phyloP scores from a whole-genome alignment of 2,329 filamentous ascomycete genomes.

The Xylariaceae sp. region DNA sequence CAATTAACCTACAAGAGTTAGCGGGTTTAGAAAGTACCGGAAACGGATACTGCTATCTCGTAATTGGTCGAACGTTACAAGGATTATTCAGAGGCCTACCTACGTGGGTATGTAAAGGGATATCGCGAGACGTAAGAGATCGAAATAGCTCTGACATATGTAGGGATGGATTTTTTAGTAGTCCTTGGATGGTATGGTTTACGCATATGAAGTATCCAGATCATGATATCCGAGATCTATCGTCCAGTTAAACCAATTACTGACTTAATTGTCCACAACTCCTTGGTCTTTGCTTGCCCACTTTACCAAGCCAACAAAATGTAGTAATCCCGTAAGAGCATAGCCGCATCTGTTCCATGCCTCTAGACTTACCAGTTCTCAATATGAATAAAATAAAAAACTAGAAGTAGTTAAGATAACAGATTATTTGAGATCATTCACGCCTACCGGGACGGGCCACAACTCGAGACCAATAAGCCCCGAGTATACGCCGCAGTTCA shows the following conservation, averaged over 20 bases:
- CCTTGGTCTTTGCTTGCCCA: too few relatives aligned
- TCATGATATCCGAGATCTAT: too few relatives aligned
- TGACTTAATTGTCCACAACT: too few relatives aligned
- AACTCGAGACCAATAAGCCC: not conserved
- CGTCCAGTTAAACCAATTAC: too few relatives aligned
- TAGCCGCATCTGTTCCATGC: too few relatives aligned
- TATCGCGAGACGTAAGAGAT: not conserved
- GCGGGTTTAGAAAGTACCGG: not conserved
- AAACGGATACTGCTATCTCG: not conserved
- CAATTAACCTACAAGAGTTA: not conserved
- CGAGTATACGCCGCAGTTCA: not conserved
- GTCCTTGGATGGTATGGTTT: too few relatives aligned
- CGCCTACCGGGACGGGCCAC: not conserved
- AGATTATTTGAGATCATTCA: not conserved
- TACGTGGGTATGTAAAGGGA: not conserved
- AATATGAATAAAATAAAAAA: not conserved
- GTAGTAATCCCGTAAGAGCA: too few relatives aligned
- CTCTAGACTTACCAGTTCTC: too few relatives aligned
- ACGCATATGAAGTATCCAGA: too few relatives aligned
- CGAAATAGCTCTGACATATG: too few relatives aligned
- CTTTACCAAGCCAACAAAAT: too few relatives aligned
- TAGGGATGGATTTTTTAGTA: too few relatives aligned
- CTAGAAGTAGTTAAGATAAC: not conserved
- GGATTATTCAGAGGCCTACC: not conserved
- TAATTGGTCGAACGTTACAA: not conserved